Conservation (phyloP, 1,139 yeast genomes). For the Scheffersomyces illinoinensis region DNA sequence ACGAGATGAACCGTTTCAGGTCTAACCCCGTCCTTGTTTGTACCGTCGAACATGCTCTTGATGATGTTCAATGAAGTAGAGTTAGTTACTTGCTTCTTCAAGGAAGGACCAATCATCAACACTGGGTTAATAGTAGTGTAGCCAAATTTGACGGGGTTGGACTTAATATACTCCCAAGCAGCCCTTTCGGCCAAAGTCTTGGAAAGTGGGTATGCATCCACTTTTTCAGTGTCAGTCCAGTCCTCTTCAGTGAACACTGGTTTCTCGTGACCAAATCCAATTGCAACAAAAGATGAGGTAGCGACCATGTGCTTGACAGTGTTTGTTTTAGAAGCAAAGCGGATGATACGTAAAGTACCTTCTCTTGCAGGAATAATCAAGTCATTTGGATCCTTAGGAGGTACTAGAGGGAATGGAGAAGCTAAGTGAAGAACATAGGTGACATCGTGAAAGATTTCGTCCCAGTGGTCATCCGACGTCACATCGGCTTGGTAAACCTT, state of each 20-base stretch:
- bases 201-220: constrained; percentile 1
- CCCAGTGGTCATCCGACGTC: constrained; percentile 13
- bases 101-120: constrained; percentile 18
- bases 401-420: constrained; percentile 9
- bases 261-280: constrained; percentile 7
- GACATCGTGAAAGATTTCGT: constrained; percentile 12
- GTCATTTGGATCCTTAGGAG: constrained; percentile 2
- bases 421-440: constrained; percentile 17
- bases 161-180: constrained; percentile 12
- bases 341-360: constrained; percentile 11
- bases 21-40: constrained; percentile 4
- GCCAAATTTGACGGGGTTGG: background rate
- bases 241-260: background rate
- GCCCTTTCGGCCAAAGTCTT: constrained; percentile 13
- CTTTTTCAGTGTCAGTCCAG: background rate
- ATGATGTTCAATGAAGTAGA: constrained; percentile 4
- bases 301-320: constrained; percentile 21
- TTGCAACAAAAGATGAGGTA: constrained; percentile 26
- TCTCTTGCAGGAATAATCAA: constrained; percentile 10
- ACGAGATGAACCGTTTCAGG: constrained; percentile 4
- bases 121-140: constrained; percentile 16
- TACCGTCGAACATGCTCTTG: constrained; percentile 2
- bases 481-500: constrained; percentile 13
- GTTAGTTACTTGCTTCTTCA: background rate
- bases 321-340: background rate